A percentile compares a stretch with the other conserved stretches of the same genome.
Evolutionary conservation across 1,139 yeast species (phyloP).

Genomic region (Chernovozyma aurita): DNA sequence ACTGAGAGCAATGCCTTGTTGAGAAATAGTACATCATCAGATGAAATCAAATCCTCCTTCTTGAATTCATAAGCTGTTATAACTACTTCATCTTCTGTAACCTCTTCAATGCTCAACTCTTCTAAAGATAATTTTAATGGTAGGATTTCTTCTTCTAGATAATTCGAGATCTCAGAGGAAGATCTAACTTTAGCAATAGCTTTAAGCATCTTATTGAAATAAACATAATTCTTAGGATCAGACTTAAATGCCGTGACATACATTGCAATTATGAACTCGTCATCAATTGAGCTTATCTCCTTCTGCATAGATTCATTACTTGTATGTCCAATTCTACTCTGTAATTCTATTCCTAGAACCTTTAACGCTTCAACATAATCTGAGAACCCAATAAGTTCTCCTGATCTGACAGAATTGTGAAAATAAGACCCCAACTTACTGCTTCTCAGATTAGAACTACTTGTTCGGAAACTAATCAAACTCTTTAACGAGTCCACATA

Average conservation of each 20-base stretch:
- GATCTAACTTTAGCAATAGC: slow-evolving; percentile 43
- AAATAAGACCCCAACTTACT: slow-evolving; percentile 41
- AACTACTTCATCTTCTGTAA: slow-evolving; percentile 73
- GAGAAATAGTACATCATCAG: slow-evolving; percentile 37
- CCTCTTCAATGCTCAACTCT: slow-evolving; percentile 55
- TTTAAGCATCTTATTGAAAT: slow-evolving; percentile 33
- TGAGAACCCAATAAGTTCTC: slow-evolving; percentile 50
- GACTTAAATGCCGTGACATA: slow-evolving; percentile 36
- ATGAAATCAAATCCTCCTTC: slow-evolving; percentile 55
- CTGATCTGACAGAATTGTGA: slow-evolving; percentile 40
- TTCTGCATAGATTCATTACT: not conserved
- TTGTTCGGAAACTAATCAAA: slow-evolving; percentile 12
- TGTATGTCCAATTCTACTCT: slow-evolving; percentile 8
- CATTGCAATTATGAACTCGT: slow-evolving; percentile 40
- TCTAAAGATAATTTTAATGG: slow-evolving; percentile 56
- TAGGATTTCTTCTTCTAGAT: slow-evolving; percentile 51
- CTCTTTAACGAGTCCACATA: slow-evolving; percentile 61
- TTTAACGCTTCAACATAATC: slow-evolving; percentile 56
- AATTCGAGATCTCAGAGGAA: slow-evolving; percentile 39
- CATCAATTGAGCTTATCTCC: slow-evolving; percentile 30
- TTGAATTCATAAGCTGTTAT: slow-evolving; percentile 67
- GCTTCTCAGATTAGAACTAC: slow-evolving; percentile 1
- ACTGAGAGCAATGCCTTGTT: slow-evolving; percentile 37
- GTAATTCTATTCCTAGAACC: slow-evolving; percentile 45
- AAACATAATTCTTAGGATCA: slow-evolving; percentile 33